A percentile compares a stretch with the other conserved stretches of the same genome.
Evolutionary conservation across 2,329 filamentous ascomycete genomes (phyloP).

Genomic region (Hypoxylon rubiginosum): DNA sequence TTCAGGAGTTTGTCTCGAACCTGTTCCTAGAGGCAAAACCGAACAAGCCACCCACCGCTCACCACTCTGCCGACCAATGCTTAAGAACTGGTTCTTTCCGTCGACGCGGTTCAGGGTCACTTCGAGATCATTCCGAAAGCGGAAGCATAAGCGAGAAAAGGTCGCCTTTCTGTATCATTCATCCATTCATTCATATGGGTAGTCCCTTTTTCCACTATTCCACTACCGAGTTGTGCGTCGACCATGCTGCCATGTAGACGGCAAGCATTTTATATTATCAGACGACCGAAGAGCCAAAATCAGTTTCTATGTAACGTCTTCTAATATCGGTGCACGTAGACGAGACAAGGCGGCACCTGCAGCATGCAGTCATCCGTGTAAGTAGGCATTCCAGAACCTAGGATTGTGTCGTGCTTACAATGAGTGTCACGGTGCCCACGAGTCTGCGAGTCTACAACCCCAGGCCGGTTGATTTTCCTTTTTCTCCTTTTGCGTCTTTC

Average conservation of each 20-base stretch:
- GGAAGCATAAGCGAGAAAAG: conserved; percentile 8
- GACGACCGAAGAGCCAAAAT: conserved; percentile 34
- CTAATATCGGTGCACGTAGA: conserved; percentile 33
- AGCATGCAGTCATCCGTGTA: conserved; percentile 39
- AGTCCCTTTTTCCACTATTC: background rate
- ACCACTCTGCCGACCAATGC: conserved; percentile 19
- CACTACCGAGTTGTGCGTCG: conserved; percentile 2
- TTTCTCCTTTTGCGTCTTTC: background rate
- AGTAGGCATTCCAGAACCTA: conserved; percentile 41
- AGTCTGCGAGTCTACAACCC: conserved; percentile 9
- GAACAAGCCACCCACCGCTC: conserved; percentile 18
- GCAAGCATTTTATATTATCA: conserved; percentile 33
- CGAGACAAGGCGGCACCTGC: conserved; percentile 39
- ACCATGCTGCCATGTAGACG: conserved; percentile 15
- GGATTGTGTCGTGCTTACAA: conserved; percentile 42
- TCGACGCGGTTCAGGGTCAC: conserved; percentile 8
- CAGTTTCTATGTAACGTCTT: conserved; percentile 23
- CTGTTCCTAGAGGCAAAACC: conserved; percentile 17
- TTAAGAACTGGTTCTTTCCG: conserved; percentile 18
- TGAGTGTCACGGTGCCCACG: conserved; percentile 33
- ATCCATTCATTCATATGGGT: too few relatives aligned
- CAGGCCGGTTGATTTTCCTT: conserved; percentile 31
- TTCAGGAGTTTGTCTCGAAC: conserved; percentile 21
- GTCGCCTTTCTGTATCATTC: too few relatives aligned
- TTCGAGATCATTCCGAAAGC: background rate